These are phyloP conservation scores for Ogataea pignaliae DNA, from an alignment of 805 yeast species.

Conservation along the genomic window DNA sequence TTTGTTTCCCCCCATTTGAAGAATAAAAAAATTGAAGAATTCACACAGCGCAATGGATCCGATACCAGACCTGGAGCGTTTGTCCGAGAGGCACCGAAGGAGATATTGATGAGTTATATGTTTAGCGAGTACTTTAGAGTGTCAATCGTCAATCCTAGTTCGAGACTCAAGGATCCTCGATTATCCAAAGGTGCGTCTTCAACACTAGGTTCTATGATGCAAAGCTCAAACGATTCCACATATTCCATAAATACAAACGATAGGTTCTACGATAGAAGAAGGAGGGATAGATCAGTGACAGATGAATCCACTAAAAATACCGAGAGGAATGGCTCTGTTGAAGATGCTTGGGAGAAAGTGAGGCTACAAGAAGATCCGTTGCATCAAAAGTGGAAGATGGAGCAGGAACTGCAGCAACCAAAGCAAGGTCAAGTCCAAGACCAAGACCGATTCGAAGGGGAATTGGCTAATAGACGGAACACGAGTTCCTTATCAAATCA, in stretches of 20 bases:
- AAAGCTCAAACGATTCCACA: background rate
- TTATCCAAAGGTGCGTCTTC: background rate
- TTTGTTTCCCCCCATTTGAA: slow-evolving; percentile 27
- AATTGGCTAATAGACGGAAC: too few species aligned
- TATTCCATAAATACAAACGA: background rate
- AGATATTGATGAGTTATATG: background rate
- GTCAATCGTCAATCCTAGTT: slow-evolving; percentile 48
- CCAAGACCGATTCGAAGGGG: too few species aligned
- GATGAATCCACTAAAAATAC: too few species aligned
- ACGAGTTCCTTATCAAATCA: too few species aligned
- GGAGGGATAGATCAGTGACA: too few species aligned
- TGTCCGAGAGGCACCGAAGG: slow-evolving; percentile 36
- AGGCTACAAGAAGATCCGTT: slow-evolving; percentile 6
- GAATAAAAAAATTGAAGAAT: slow-evolving; percentile 28
- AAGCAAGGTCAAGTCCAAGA: too few species aligned
- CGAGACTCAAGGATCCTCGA: slow-evolving; percentile 54
- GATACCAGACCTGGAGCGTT: slow-evolving; percentile 21
- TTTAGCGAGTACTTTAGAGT: slow-evolving; percentile 39
- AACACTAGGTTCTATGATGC: background rate
- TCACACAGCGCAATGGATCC: slow-evolving; percentile 24
- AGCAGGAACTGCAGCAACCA: background rate
- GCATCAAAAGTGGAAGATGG: background rate
- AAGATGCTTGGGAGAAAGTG: slow-evolving; percentile 20
- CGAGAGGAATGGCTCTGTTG: background rate
- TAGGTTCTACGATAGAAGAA: too few species aligned